These are phyloP conservation scores for Volvox carteri DNA, from an alignment of 163 green algal species.

Conservation along the genomic window DNA sequence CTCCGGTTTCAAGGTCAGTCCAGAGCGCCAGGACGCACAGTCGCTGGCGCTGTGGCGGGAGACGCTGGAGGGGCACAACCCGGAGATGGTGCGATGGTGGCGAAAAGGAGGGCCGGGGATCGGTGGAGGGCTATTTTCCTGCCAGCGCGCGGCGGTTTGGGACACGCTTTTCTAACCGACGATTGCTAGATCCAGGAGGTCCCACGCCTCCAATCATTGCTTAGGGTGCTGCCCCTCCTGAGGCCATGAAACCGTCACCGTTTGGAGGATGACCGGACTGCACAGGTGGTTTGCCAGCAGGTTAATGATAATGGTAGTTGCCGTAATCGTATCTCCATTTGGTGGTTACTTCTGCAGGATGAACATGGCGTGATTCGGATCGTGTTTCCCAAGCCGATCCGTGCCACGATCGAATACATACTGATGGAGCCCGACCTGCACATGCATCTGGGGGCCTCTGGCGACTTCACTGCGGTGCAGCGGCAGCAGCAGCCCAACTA, in stretches of 20 bases:
- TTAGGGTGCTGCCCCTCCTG: too few species aligned
- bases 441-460: not conserved
- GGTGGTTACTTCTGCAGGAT: not conserved
- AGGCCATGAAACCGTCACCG: too few species aligned
- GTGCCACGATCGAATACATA: not conserved
- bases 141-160: too few species aligned
- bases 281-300: too few species aligned
- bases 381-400: not conserved
- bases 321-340: too few species aligned
- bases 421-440: conserved; percentile 39
- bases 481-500: conserved; percentile 1
- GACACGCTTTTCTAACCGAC: too few species aligned
- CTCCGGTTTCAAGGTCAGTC: not conserved
- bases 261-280: too few species aligned
- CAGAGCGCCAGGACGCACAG: not conserved
- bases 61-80: conserved; percentile 29
- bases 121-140: too few species aligned
- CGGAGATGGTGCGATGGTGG: conserved; percentile 13
- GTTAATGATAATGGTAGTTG: too few species aligned
- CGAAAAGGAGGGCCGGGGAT: too few species aligned
- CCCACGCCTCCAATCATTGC: too few species aligned
- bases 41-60: conserved; percentile 16
- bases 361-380: not conserved
- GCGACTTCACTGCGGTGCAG: conserved; percentile 8
- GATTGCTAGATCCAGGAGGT: too few species aligned